Conservation (phyloP, 805 yeast genomes). For the Candida vartiovaarae region DNA sequence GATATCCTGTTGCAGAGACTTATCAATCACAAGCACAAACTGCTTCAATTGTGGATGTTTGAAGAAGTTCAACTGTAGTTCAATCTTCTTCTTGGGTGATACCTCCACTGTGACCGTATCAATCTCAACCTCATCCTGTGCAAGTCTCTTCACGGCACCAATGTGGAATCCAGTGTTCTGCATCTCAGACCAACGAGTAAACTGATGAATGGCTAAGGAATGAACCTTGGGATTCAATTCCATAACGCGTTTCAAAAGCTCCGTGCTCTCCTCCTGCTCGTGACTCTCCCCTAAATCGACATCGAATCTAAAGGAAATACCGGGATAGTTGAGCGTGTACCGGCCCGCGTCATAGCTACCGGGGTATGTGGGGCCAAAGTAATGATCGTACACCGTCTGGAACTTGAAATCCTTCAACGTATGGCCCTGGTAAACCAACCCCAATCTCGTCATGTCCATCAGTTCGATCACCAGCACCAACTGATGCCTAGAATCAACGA, state of each 20-base stretch:
- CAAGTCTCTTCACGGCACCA: neutral
- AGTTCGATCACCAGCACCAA: constrained; percentile 13
- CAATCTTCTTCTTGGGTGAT: neutral
- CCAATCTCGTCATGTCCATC: constrained; percentile 3
- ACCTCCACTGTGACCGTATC: constrained; percentile 6
- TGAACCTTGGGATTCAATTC: constrained; percentile 7
- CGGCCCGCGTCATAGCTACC: constrained; percentile 30
- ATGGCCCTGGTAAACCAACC: constrained; percentile 11
- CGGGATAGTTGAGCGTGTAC: constrained; percentile 44
- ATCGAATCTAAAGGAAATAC: constrained; percentile 44
- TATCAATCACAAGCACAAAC: constrained; percentile 29
- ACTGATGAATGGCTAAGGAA: constrained; percentile 12
- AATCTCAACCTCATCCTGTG: constrained; percentile 7
- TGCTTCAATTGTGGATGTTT: constrained; percentile 20
- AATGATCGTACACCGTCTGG: constrained; percentile 43
- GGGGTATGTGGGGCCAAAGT: constrained; percentile 59
- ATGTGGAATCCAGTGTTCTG: neutral
- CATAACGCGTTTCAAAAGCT: constrained; percentile 3
- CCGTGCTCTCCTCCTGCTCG: constrained; percentile 11
- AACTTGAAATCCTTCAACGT: constrained; percentile 24
- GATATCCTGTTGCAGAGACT: constrained; percentile 43
- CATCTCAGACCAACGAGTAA: constrained; percentile 22
- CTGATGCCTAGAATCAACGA: constrained; percentile 6
- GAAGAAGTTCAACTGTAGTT: constrained; percentile 16
- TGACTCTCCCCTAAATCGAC: constrained; percentile 1